Evolutionary conservation across 805 yeast genomes (phyloP), one percentile per base, ranked within the genome.

Genomic region (Wickerhamomyces alni): DNA sequence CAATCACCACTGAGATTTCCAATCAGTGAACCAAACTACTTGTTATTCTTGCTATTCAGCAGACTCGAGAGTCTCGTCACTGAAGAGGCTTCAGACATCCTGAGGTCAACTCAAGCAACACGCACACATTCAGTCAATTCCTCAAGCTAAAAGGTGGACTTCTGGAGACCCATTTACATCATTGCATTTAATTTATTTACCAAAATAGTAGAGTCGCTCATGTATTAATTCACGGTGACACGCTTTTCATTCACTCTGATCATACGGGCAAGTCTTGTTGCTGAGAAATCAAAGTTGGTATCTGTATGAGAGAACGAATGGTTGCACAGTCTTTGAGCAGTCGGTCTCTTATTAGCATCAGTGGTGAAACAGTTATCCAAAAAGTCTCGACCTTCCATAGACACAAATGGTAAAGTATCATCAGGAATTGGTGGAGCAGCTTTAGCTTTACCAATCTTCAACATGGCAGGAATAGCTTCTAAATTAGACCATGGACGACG

Each of bases 401-500:
- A 76, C 36, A 91, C 80, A 45, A 67, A 62, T 6, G 79, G 79
- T 36, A 70, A 57, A 0, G 91, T 82, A 42, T 88, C 96, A n/a
- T 84, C 89, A 0, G 96, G 95, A 36, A 94, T 88, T 0, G 99
- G 99, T 3, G 99, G 99, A 0, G 96, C 94, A 37, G 81, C 72
- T 54, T 87, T 83, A 22, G 88, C 77, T 44, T 83, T 83, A 5
- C 98, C 98, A 36, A 72, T 70, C 63, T 88, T 86, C 61, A 86
- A 83, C 73, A 93, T 86, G 3, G 97, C 99, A 34, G 96, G 93
- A 17, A 89, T 86, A 13, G 91, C 95, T 34, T 91, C 98, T 48
- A 85, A 81, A 45, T 93, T 87, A 2, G 95, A 86, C 99, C 99
- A 93, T 1, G 99, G 99, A 41, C 99, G 69, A 50, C 88, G 77